A percentile compares a stretch with the other conserved stretches of the same genome.
Conservation (phyloP, 2,329 filamentous ascomycete species). For the Fusarium chaquense region DNA sequence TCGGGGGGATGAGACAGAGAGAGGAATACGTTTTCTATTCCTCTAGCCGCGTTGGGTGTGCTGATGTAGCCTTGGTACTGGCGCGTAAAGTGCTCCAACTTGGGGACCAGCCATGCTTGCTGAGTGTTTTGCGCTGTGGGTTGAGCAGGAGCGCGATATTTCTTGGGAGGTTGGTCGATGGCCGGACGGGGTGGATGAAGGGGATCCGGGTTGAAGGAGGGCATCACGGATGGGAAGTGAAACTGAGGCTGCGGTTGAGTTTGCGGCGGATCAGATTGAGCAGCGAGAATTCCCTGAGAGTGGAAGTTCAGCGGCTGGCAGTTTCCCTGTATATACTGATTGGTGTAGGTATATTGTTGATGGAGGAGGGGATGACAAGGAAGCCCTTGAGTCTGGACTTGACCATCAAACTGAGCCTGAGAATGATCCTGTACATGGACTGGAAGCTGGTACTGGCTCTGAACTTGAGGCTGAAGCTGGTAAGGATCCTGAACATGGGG, state of each 20-base stretch:
- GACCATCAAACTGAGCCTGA: background rate
- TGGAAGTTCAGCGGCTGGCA: background rate
- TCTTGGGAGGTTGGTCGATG: constrained; percentile 2
- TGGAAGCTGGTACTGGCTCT: background rate
- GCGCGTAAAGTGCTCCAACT: constrained; percentile 6
- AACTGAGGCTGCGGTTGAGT: background rate
- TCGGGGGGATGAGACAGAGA: constrained; percentile 10
- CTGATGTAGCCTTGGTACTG: constrained; percentile 28
- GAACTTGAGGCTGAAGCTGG: background rate
- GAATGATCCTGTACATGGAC: background rate
- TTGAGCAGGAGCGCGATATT: background rate
- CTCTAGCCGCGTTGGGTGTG: background rate
- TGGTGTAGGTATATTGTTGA: background rate
- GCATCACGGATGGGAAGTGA: background rate
- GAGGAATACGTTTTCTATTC: constrained; percentile 3
- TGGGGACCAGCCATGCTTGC: constrained; percentile 1
- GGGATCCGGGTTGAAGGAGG: background rate
- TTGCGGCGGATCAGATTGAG: background rate
- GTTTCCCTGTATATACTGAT: background rate
- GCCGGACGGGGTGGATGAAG: background rate
- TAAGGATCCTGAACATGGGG: too few relatives aligned
- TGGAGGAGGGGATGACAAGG: background rate
- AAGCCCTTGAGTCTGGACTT: background rate
- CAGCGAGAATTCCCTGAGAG: background rate
- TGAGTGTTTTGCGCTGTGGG: background rate